Base-by-base conservation (phyloP, 1,284 basidiomycete genomes). In the Gymnopus androsaceus region DNA sequence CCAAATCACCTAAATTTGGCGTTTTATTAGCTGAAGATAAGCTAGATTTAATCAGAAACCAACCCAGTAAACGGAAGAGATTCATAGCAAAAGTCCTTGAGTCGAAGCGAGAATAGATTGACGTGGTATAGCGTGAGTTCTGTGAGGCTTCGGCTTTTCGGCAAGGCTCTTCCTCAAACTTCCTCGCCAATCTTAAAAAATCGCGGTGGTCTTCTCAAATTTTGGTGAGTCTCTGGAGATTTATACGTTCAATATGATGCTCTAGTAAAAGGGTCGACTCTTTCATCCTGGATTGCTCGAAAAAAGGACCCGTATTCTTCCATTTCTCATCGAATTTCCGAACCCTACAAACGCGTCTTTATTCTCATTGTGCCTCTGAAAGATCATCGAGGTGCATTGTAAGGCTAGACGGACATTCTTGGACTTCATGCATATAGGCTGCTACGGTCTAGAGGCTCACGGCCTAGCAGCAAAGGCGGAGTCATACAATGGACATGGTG, bases 41-140 rank as follows among this genome's bases (percentile, higher is more conserved):
- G 11, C 4, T 14, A 25, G 15, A 25, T 12, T 28, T 7, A 25
- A 60, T 19, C 21, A 15, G 23, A 49, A 31, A 69, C 79, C 60
- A 62, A 86, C 86, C 86, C 55, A 89, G 66, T 59, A 89, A 75
- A 63, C 88, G 79, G 68, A 92, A 91, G 61, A 92, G 69, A 76
- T 91, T 92, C 88, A 92, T 90, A 63, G 69, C 46, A 58, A 40
- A 41, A 41, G 19, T 42, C n/a, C n/a, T n/a, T n/a, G n/a, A 25
- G 28, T 11, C 38, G 27, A 36, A 48, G 49, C 41, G 30, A 27
- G 48, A 37, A 51, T 19, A 21, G 23, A 54, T 27, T 36, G 47
- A 60, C 55, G 55, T 59, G 55, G 51, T 57, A n/a, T n/a, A 42
- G 31, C 28, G 25, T 8, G 40, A 30, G 48, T n/a, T n/a, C n/a